Conservation (phyloP, 257 asterid genomes). For the Fraxinus pennsylvanica region DNA sequence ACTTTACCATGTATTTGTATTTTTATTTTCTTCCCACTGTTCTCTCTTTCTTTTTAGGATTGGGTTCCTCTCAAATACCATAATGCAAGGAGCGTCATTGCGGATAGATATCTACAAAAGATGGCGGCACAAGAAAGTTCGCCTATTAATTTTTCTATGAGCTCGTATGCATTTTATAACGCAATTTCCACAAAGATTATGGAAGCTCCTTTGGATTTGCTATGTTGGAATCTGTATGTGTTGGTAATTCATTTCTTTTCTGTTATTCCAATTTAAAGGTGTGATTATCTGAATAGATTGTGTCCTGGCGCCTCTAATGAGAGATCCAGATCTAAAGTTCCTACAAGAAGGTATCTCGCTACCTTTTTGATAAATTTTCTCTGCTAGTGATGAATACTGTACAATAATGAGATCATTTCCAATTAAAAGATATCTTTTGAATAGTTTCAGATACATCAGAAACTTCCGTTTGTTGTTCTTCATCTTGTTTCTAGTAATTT, state of each 20-base stretch:
- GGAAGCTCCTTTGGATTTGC: slow-evolving; percentile 13
- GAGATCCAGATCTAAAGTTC: slow-evolving; percentile 39
- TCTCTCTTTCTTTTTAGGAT: slow-evolving; percentile 36
- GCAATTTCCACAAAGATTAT: slow-evolving; percentile 3
- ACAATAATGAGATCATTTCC: not conserved
- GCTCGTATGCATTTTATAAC: slow-evolving; percentile 51
- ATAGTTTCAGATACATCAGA: slow-evolving; percentile 2
- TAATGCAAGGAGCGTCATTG: slow-evolving; percentile 52
- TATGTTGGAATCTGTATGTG: slow-evolving; percentile 10
- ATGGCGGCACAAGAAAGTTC: slow-evolving; percentile 51
- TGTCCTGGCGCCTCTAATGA: slow-evolving; percentile 60
- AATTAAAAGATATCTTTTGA: slow-evolving; percentile 4
- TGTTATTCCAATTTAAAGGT: slow-evolving; percentile 45
- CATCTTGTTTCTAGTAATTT: not conserved
- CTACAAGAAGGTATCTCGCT: slow-evolving; percentile 56
- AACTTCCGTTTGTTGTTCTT: not conserved
- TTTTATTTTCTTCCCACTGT: not conserved
- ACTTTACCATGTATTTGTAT: not conserved
- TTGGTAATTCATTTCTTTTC: slow-evolving; percentile 11
- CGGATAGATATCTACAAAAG: slow-evolving; percentile 47
- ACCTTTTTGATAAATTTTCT: slow-evolving; percentile 11
- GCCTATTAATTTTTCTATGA: slow-evolving; percentile 61
- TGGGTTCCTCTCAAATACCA: slow-evolving; percentile 81
- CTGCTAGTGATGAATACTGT: slow-evolving; percentile 16
- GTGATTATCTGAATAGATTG: slow-evolving; percentile 62